A percentile compares a stretch with the other conserved stretches of the same genome.
Evolutionary conservation across 768 basidiomycete species (phyloP).

Genomic region (Mycena pura): DNA sequence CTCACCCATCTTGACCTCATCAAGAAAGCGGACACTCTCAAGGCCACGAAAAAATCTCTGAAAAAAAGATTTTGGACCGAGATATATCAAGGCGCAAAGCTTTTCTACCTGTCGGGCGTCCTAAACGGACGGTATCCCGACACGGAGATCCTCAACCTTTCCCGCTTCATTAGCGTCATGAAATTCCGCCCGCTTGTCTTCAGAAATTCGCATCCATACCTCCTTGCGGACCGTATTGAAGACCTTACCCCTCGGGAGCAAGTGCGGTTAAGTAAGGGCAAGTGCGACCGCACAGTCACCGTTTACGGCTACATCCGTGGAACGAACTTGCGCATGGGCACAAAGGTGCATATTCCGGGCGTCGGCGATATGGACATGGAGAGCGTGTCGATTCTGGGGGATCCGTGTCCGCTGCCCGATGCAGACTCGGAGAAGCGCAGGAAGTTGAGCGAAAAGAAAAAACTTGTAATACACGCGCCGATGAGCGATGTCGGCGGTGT

Average conservation of each 20-base stretch:
- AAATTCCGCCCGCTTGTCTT: conserved; percentile 98
- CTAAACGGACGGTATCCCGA: conserved; percentile 98
- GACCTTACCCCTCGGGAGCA: conserved; percentile 91
- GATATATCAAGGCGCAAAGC: conserved; percentile 97
- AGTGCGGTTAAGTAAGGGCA: conserved; percentile 79
- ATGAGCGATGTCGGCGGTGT: conserved; percentile 99
- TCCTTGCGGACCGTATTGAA: conserved; percentile 93
- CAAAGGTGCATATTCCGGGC: conserved; percentile 91
- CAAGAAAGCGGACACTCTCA: conserved; percentile 87
- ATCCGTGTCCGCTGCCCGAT: conserved; percentile 95
- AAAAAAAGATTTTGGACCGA: conserved; percentile 99
- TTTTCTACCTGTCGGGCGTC: conserved; percentile 96
- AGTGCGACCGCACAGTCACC: conserved; percentile 92
- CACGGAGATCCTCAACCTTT: conserved; percentile 93
- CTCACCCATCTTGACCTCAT: conserved; percentile 97
- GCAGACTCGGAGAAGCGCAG: conserved; percentile 89
- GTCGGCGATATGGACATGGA: conserved; percentile 88
- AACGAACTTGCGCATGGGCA: conserved; percentile 77
- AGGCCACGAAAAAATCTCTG: conserved; percentile 89
- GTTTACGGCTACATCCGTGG: conserved; percentile 96
- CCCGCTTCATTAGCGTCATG: conserved; percentile 96
- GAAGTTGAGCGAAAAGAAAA: conserved; percentile 95
- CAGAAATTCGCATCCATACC: conserved; percentile 93
- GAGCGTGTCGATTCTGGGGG: conserved; percentile 77
- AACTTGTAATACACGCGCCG: conserved; percentile 90